A percentile compares a stretch with the other conserved stretches of the same genome.
Evolutionary conservation across 164 flowering plant genomes (phyloP).

Genomic region (Houttuynia cordata): DNA sequence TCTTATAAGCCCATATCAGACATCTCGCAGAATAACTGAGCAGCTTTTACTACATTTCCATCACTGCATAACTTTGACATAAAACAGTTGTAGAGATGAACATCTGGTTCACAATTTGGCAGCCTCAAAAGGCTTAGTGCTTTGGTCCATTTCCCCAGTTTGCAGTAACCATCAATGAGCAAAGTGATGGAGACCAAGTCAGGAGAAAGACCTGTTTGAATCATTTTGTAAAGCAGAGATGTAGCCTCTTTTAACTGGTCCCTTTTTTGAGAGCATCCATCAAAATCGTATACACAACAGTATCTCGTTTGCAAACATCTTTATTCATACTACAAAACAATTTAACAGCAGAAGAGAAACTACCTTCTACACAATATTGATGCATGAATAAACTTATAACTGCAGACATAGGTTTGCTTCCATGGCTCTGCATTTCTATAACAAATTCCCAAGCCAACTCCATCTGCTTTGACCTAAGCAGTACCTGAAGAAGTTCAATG

Average conservation of each 20-base stretch:
- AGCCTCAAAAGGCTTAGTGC: conserved; percentile 21
- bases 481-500: conserved; percentile 21
- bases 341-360: conserved; percentile 23
- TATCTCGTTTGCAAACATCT: conserved; percentile 30
- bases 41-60: conserved; percentile 29
- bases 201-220: conserved; percentile 16
- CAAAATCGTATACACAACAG: conserved; percentile 30
- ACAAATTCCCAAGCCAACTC: conserved; percentile 35
- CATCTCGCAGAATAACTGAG: conserved; percentile 29
- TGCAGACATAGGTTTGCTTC: conserved; percentile 16
- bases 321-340: conserved; percentile 27
- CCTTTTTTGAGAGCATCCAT: conserved; percentile 29
- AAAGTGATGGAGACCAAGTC: conserved; percentile 31
- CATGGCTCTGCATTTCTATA: conserved; percentile 21
- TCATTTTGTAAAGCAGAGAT: conserved; percentile 29
- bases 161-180: conserved; percentile 35
- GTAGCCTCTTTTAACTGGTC: conserved; percentile 29
- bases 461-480: conserved; percentile 16
- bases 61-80: conserved; percentile 27
- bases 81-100: conserved; percentile 34
- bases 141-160: conserved; percentile 18
- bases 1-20: conserved; percentile 21
- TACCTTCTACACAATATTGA: conserved; percentile 25
- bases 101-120: conserved; percentile 18
- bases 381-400: conserved; percentile 27